Evolutionary conservation across 1,139 yeast species (phyloP), one percentile per base, ranked within the genome.

Genomic region (Pichiaceae sp.): DNA sequence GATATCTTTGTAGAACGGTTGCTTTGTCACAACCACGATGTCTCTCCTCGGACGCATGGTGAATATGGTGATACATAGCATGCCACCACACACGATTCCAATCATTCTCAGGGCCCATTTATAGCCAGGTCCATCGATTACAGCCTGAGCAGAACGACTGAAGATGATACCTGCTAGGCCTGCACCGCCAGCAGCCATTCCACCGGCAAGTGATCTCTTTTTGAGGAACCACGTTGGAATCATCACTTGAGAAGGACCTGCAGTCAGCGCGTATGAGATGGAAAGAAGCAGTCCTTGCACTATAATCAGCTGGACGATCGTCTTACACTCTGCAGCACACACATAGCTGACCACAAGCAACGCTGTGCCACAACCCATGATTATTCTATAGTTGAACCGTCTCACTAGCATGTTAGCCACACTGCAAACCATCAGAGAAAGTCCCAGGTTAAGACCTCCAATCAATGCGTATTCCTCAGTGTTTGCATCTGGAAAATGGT

Each of bases 221-320:
- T 68, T 68, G 38, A 68, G 54, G 53, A 79, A 79, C 79, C 83
- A 79, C 35, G 70, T 70, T 0, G 85, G 83, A 21, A 73, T 49
- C 11, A 78, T 59, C 7, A 66, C 42, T 2, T 75, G 63, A 1
- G 75, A 72, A 0, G 89, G 86, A 8, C 78, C 68, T 43, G 71
- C 79, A 16, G 78, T 59, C 30, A 81, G 56, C 0, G 78, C 69
- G 43, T 75, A 77, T 0, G 82, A 75, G 9, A 75, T 44, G 1
- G 89, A 86, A 33, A 75, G 68, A 37, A 79, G 47, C 1, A 80
- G 59, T 7, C 93, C 93, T 55, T 81, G 87, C 12, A 84, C 72
- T 31, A 78, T 56, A 50, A 73, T 76, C n/a, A 81, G 57, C 41
- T 80, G 84, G 76, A 83, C 75, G 35, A 59, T 52, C 1, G 50